Conservation (phyloP, 1,284 basidiomycete genomes). For the Marasmius sp. region DNA sequence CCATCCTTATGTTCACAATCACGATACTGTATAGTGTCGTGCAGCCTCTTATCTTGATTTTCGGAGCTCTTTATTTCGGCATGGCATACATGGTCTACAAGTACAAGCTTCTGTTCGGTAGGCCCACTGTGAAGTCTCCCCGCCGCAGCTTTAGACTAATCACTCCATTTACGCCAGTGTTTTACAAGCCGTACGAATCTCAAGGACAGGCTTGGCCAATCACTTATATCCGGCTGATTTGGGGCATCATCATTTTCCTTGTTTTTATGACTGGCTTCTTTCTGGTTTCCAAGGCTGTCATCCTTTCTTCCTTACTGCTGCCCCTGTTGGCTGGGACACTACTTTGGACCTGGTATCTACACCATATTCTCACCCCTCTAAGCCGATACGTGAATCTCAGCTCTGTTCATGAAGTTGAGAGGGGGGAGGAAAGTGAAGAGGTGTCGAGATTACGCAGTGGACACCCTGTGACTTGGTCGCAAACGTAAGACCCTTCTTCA, state of each 20-base stretch:
- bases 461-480: conserved; percentile 82
- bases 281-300: conserved; percentile 76
- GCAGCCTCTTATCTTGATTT: conserved; percentile 91
- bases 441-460: conserved; percentile 72
- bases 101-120: conserved; percentile 93
- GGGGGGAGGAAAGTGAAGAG: conserved; percentile 80
- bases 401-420: conserved; percentile 84
- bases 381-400: conserved; percentile 83
- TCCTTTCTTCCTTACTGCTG: conserved; percentile 75
- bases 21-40: conserved; percentile 94
- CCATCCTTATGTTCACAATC: conserved; percentile 94
- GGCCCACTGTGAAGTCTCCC: conserved; percentile 24
- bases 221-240: conserved; percentile 84
- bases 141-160: background rate
- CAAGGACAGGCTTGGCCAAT: conserved; percentile 95
- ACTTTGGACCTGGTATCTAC: conserved; percentile 79
- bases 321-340: conserved; percentile 80
- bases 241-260: conserved; percentile 86
- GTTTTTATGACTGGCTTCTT: conserved; percentile 95
- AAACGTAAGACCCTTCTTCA: conserved; percentile 56
- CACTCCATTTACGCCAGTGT: conserved; percentile 49
- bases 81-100: conserved; percentile 95
- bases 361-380: conserved; percentile 72
- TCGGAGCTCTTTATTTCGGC: conserved; percentile 94
- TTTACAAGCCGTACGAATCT: conserved; percentile 92